Conservation (phyloP, 441 rosid genomes). For the Francoa sonchifolia region DNA sequence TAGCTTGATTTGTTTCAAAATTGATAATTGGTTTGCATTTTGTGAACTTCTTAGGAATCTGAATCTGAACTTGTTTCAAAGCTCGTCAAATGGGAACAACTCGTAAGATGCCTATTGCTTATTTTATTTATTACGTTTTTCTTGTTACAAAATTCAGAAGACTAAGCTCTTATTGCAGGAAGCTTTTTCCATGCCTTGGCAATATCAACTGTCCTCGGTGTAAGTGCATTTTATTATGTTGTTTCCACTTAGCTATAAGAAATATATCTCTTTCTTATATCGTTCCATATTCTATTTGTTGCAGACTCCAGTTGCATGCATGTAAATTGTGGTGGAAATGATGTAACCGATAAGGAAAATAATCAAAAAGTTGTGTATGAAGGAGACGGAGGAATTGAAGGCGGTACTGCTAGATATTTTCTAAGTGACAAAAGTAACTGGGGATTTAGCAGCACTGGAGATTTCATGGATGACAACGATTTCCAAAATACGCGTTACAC, state of each 20-base stretch:
- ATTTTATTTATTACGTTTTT: too few relatives aligned
- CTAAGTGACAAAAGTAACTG: constrained; percentile 20
- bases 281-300: too few relatives aligned
- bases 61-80: constrained; percentile 57
- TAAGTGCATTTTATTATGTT: constrained; percentile 2
- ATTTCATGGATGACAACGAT: constrained; percentile 24
- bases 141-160: too few relatives aligned
- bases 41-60: constrained; percentile 43
- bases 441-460: constrained; percentile 47
- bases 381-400: constrained; percentile 22
- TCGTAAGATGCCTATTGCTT: constrained; percentile 28
- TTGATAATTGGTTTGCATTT: constrained; percentile 12
- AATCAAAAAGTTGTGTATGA: constrained; percentile 14
- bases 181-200: constrained; percentile 13
- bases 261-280: too few relatives aligned
- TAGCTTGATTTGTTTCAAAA: constrained; percentile 8
- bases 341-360: constrained; percentile 1
- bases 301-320: constrained; percentile 13
- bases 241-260: too few relatives aligned
- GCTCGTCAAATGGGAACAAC: constrained; percentile 31
- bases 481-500: constrained; percentile 15
- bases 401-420: constrained; percentile 28
- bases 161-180: too few relatives aligned
- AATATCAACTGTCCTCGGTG: constrained; percentile 12
- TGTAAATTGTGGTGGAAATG: constrained; percentile 18